Conservation (phyloP, 495 filamentous ascomycete species). For the Gamarada debralockiae region DNA sequence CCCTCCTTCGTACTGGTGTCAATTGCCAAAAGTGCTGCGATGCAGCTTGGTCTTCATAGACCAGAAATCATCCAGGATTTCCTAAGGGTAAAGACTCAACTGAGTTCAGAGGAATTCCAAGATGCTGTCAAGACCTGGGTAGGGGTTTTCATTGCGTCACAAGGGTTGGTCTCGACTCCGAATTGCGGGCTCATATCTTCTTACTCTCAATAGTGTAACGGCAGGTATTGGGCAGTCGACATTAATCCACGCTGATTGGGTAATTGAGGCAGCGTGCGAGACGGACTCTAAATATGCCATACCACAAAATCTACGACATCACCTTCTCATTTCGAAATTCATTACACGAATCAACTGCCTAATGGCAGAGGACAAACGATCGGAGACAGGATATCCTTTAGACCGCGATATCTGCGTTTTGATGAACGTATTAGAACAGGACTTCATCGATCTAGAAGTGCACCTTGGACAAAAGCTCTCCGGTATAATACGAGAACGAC, state of each 20-base stretch:
- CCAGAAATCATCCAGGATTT: constrained; percentile 48
- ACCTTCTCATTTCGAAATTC: background rate
- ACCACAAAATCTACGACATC: background rate
- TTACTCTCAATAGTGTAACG: background rate
- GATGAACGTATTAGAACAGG: background rate
- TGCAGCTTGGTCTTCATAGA: constrained; percentile 48
- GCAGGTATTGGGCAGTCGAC: background rate
- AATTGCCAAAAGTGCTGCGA: constrained; percentile 40
- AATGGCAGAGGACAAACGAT: background rate
- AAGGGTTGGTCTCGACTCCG: background rate
- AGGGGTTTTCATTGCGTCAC: background rate
- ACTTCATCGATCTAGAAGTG: background rate
- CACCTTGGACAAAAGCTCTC: background rate
- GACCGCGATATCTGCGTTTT: background rate
- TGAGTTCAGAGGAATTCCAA: background rate
- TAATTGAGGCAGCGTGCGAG: background rate
- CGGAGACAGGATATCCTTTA: background rate
- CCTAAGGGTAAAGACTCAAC: background rate
- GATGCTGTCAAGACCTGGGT: constrained; percentile 6
- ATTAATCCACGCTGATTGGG: background rate
- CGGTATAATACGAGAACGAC: background rate
- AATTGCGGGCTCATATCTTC: background rate
- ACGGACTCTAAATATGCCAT: background rate
- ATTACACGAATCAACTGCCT: background rate
- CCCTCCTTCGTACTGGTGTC: constrained; percentile 38